A percentile compares a stretch with the other conserved stretches of the same genome.
Conservation (phyloP, 2,329 filamentous ascomycete species). For the Talaromyces albobiverticillius region DNA sequence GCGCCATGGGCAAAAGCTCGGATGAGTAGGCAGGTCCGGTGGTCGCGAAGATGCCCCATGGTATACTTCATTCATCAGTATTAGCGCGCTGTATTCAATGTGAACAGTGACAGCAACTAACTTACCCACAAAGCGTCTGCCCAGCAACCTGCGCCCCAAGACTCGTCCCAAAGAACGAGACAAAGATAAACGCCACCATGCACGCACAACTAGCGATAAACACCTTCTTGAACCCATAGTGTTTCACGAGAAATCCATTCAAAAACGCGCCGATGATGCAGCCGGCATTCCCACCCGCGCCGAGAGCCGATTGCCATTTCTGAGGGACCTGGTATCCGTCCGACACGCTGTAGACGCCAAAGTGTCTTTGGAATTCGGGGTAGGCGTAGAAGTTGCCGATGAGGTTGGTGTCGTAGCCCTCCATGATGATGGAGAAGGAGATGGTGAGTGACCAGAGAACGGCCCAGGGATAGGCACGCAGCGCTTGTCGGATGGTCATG, state of each 20-base stretch:
- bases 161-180: constrained; percentile 41
- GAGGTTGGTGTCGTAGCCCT: constrained; percentile 53
- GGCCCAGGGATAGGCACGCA: constrained; percentile 22
- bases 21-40: constrained; percentile 54
- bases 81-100: too few species aligned
- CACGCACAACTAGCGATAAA: constrained; percentile 38
- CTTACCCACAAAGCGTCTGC: neutral
- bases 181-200: constrained; percentile 42
- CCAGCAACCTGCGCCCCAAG: neutral
- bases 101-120: constrained; percentile 23
- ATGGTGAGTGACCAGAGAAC: constrained; percentile 37
- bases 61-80: constrained; percentile 44
- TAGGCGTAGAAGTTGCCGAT: constrained; percentile 51
- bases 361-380: constrained; percentile 42
- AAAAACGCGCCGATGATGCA: constrained; percentile 67
- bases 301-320: constrained; percentile 53
- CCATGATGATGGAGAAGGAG: constrained; percentile 50
- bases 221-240: constrained; percentile 40
- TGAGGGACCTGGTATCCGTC: constrained; percentile 47
- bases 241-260: constrained; percentile 64
- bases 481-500: constrained; percentile 17
- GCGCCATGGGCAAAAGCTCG: constrained; percentile 43
- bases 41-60: constrained; percentile 53
- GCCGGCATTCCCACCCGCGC: constrained; percentile 57
- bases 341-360: constrained; percentile 14